phyloP scores from a whole-genome alignment of 2,329 filamentous ascomycete genomes.

The Botryotinia globosa region DNA sequence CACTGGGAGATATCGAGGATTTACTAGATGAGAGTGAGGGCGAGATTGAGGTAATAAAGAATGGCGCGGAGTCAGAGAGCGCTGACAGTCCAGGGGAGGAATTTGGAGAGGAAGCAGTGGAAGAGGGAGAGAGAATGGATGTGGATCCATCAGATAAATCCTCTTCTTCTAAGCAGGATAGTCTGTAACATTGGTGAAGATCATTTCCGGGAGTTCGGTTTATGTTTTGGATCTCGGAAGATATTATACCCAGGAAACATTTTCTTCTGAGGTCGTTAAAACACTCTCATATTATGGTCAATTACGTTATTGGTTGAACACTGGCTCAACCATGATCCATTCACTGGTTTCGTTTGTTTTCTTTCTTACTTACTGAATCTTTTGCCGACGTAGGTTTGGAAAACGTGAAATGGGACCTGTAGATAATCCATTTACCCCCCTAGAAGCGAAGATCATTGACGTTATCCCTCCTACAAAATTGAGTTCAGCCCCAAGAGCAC shows the following conservation, averaged over 20 bases:
- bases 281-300: background rate
- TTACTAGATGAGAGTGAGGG: conserved; percentile 52
- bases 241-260: conserved; percentile 7
- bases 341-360: background rate
- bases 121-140: conserved; percentile 23
- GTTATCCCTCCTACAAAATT: background rate
- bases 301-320: background rate
- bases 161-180: background rate
- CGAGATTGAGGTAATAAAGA: conserved; percentile 33
- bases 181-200: background rate
- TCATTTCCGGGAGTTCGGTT: conserved; percentile 1
- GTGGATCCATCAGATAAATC: conserved; percentile 10
- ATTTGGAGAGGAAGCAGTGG: conserved; percentile 41
- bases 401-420: background rate
- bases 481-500: background rate
- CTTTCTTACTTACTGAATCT: background rate
- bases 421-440: background rate
- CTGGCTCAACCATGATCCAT: background rate
- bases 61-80: conserved; percentile 21
- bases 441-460: background rate
- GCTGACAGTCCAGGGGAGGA: conserved; percentile 40
- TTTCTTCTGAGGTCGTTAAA: background rate
- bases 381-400: background rate
- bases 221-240: background rate
- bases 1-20: conserved; percentile 75